These are phyloP conservation scores for Amanita rimosa DNA, from an alignment of 768 basidiomycete species.

Conservation along the genomic window DNA sequence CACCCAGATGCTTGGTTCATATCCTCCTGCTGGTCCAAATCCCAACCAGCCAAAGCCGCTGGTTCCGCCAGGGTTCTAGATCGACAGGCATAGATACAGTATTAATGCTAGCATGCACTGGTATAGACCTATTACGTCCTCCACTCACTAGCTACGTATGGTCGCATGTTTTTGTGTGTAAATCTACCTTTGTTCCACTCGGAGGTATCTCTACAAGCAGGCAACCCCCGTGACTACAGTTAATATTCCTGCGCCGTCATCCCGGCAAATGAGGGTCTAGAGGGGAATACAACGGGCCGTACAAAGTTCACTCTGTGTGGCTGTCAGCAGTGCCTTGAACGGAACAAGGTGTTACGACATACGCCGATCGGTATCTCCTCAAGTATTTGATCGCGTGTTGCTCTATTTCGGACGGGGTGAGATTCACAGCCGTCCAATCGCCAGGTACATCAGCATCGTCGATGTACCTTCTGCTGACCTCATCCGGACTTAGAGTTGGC, in stretches of 20 bases:
- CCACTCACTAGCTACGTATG: neutral
- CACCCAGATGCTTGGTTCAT: slow-evolving; percentile 61
- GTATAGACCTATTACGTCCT: neutral
- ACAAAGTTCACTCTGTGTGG: slow-evolving; percentile 48
- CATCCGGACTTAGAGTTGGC: slow-evolving; percentile 86
- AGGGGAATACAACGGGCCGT: slow-evolving; percentile 54
- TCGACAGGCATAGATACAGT: neutral
- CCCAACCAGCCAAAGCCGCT: slow-evolving; percentile 42
- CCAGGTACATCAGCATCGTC: slow-evolving; percentile 67
- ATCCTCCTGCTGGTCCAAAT: slow-evolving; percentile 32
- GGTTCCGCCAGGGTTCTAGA: slow-evolving; percentile 80
- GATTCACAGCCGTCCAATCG: slow-evolving; percentile 76
- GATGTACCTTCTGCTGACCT: slow-evolving; percentile 79
- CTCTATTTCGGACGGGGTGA: slow-evolving; percentile 78
- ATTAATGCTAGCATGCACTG: neutral
- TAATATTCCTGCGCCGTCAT: slow-evolving; percentile 14
- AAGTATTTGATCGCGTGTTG: slow-evolving; percentile 80
- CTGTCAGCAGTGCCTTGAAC: slow-evolving; percentile 10
- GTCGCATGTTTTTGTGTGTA: neutral
- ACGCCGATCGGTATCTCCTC: slow-evolving; percentile 83
- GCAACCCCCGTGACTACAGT: neutral
- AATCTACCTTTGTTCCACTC: slow-evolving; percentile 2
- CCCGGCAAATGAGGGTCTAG: slow-evolving; percentile 22
- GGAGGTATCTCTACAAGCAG: slow-evolving; percentile 1
- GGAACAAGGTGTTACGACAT: slow-evolving; percentile 25